Evolutionary conservation across 1,284 basidiomycete species (phyloP).

Genomic region (Boletus nobilissimus): DNA sequence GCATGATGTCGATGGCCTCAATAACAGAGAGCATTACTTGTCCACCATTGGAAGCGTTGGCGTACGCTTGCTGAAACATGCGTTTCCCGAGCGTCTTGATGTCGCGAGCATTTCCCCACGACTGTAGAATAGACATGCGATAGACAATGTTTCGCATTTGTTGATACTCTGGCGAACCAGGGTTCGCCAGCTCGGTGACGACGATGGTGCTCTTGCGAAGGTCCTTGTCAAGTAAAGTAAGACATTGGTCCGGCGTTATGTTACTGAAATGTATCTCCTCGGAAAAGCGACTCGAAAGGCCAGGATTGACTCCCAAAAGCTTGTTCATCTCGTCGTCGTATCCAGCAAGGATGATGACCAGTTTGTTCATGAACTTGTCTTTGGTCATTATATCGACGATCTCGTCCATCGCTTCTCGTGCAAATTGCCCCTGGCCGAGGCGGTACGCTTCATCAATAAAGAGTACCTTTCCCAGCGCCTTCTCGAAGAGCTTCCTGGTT

Average conservation of each 20-base stretch:
- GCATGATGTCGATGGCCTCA: conserved; percentile 39
- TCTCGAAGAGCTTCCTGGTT: conserved; percentile 63
- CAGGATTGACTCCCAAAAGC: conserved; percentile 66
- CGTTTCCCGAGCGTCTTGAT: conserved; percentile 62
- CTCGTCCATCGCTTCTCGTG: conserved; percentile 74
- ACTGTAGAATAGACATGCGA: conserved; percentile 54
- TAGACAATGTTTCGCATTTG: conserved; percentile 52
- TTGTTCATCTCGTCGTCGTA: conserved; percentile 73
- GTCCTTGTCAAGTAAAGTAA: conserved; percentile 59
- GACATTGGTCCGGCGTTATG: conserved; percentile 58
- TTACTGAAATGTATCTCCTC: conserved; percentile 65
- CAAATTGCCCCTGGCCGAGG: conserved; percentile 66
- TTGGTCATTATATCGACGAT: conserved; percentile 70
- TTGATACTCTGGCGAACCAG: conserved; percentile 43
- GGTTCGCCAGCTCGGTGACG: conserved; percentile 51
- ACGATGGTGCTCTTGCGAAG: conserved; percentile 56
- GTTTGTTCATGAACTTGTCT: conserved; percentile 61
- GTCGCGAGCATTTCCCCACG: conserved; percentile 74
- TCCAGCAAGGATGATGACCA: conserved; percentile 74
- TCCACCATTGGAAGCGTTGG: conserved; percentile 35
- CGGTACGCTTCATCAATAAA: conserved; percentile 76
- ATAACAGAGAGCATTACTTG: conserved; percentile 18
- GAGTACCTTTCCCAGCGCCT: conserved; percentile 68
- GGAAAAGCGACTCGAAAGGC: conserved; percentile 72
- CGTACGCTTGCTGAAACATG: conserved; percentile 52